Evolutionary conservation across 768 basidiomycete genomes (phyloP), one percentile per base, ranked within the genome.

Genomic region (Hysterangium stoloniferum): DNA sequence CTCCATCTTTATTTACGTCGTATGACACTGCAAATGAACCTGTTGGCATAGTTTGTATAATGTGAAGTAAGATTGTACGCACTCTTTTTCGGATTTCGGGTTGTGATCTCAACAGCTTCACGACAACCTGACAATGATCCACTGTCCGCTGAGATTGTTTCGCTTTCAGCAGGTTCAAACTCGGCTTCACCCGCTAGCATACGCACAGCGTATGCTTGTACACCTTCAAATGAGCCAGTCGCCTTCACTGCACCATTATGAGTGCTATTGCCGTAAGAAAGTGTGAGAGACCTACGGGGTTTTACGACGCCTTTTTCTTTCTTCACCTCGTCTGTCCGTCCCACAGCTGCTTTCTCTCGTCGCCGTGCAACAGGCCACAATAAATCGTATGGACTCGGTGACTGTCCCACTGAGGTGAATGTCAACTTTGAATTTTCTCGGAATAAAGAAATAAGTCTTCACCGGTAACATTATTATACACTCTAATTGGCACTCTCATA

Each of bases 1-100:
- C 77, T 0, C 87, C 91, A 31, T 95, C 90, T 70, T 97, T 96
- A 62, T 83, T 87, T 49, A 97, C 92, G 67, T 97, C 94, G 66
- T 91, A 97, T 1, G 92, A 93, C 33, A 84, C 92, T 95, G 57
- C 20, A 44, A 25, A 50, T 33, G 28, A 11, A 32, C 17, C 29
- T 20, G 45, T 41, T 27, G 34, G 17, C 33, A 38, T 27, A 45
- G 42, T 38, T 42, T 20, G 15, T 15, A 29, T 15, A 22, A 48
- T n/a, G n/a, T n/a, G n/a, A n/a, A 5, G 22, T 9, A 22, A 11
- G 20, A 19, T 28, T 13, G 29, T 17, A 62, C 78, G 43, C 51
- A 90, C 93, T 78, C 72, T 95, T 96, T 66, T 84, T 88, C 2
- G 89, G 80, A 64, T 89, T 89, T 48, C 94, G 68, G 15, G 92